phyloP scores from a whole-genome alignment of 2,329 filamentous ascomycete genomes.

The Xylogone sp. region DNA sequence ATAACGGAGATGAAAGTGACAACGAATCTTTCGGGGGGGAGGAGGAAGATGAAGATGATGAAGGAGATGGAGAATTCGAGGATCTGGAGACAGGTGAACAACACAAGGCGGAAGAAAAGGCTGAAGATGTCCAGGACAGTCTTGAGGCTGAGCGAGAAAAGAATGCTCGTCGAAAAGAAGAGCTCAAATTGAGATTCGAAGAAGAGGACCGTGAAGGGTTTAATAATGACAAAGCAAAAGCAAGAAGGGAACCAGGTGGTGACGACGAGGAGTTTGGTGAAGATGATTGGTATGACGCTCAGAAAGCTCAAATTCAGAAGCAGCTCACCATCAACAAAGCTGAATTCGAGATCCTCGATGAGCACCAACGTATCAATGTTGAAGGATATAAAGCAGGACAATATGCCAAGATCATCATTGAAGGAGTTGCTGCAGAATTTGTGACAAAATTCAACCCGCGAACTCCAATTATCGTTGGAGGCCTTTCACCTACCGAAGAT shows the following conservation, averaged over 20 bases:
- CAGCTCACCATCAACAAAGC: constrained; percentile 95
- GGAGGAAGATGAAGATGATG: constrained; percentile 54
- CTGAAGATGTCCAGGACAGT: not conserved
- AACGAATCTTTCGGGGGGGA: constrained; percentile 43
- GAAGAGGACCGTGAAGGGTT: constrained; percentile 98
- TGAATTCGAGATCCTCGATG: constrained; percentile 86
- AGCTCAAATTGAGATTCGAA: constrained; percentile 90
- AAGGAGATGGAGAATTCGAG: constrained; percentile 79
- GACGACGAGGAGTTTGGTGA: constrained; percentile 83
- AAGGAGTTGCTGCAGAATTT: constrained; percentile 89
- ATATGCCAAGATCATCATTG: constrained; percentile 87
- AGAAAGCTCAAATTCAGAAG: constrained; percentile 92
- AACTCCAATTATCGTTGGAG: constrained; percentile 83
- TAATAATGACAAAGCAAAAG: constrained; percentile 80
- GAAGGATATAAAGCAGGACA: constrained; percentile 91
- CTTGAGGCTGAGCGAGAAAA: constrained; percentile 85
- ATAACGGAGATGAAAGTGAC: constrained; percentile 42
- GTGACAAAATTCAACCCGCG: constrained; percentile 75
- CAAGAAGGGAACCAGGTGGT: constrained; percentile 63
- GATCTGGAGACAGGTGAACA: constrained; percentile 78
- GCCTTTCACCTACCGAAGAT: constrained; percentile 90
- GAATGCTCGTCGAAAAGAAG: constrained; percentile 90
- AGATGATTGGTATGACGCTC: constrained; percentile 97
- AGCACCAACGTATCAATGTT: constrained; percentile 74
- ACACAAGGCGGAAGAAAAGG: constrained; percentile 33